Conservation (phyloP, 495 filamentous ascomycete species). For the Penicillium ucsense region DNA sequence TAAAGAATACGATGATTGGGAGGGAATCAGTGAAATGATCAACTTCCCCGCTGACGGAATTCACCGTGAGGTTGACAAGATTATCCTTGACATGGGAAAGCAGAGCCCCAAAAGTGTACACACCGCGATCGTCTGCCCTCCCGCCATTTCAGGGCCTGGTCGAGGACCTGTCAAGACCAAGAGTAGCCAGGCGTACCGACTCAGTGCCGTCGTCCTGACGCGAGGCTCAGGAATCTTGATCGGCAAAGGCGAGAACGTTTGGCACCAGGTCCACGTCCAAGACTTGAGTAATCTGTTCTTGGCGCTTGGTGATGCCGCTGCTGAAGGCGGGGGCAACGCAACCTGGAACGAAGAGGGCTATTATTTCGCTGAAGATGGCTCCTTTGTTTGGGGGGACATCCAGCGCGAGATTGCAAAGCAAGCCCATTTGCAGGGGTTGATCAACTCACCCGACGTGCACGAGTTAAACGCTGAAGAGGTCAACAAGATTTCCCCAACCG, state of each 20-base stretch:
- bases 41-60: constrained; percentile 45
- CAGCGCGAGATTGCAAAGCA: constrained; percentile 48
- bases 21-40: constrained; percentile 45
- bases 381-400: constrained; percentile 63
- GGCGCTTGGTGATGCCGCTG: constrained; percentile 55
- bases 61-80: constrained; percentile 54
- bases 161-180: constrained; percentile 60
- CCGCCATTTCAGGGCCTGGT: constrained; percentile 68
- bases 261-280: constrained; percentile 66
- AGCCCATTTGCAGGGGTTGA: constrained; percentile 53
- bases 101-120: constrained; percentile 39
- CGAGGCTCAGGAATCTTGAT: constrained; percentile 55
- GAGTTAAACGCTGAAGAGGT: constrained; percentile 22
- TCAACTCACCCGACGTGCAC: constrained; percentile 46
- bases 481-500: constrained; percentile 19
- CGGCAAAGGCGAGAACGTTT: constrained; percentile 53
- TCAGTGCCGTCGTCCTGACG: constrained; percentile 48
- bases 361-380: constrained; percentile 63
- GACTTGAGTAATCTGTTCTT: constrained; percentile 62
- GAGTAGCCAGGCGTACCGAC: constrained; percentile 53
- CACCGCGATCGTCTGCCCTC: constrained; percentile 68
- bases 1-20: constrained; percentile 53
- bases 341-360: constrained; percentile 69
- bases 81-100: constrained; percentile 40
- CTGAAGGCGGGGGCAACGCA: constrained; percentile 46